Evolutionary conservation across 208 protist genomes (phyloP).

Genomic region (Angomonas ambiguus): DNA sequence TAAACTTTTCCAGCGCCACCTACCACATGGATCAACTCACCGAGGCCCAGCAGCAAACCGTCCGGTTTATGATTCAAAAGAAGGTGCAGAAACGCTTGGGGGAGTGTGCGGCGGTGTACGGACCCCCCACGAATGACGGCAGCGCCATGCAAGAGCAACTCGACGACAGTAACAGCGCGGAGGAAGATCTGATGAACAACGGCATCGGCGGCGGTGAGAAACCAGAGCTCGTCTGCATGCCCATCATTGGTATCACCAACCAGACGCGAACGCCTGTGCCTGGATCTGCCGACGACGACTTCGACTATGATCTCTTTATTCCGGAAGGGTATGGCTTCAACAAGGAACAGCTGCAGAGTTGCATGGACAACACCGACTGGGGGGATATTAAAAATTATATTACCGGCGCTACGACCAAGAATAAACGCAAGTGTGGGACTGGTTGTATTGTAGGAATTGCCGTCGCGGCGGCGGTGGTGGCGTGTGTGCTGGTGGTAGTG

Average conservation of each 20-base stretch:
- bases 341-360: constrained; percentile 10
- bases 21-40: constrained; percentile 32
- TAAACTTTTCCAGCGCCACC: constrained; percentile 16
- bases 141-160: background rate
- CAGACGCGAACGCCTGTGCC: constrained; percentile 18
- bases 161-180: background rate
- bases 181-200: background rate
- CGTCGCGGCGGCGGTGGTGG: constrained; percentile 47
- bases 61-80: constrained; percentile 37
- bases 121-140: background rate
- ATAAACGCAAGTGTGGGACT: constrained; percentile 31
- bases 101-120: constrained; percentile 13
- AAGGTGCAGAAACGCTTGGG: constrained; percentile 19
- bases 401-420: constrained; percentile 6
- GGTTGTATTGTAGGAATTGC: constrained; percentile 75
- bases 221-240: constrained; percentile 14
- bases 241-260: constrained; percentile 46
- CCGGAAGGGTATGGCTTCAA: background rate
- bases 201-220: background rate
- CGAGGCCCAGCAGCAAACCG: constrained; percentile 22
- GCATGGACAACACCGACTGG: constrained; percentile 48
- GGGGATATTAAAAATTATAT: constrained; percentile 18
- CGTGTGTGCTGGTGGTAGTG: constrained; percentile 42
- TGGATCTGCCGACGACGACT: constrained; percentile 21
- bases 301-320: constrained; percentile 36